Base-by-base conservation (phyloP, 2,329 filamentous ascomycete genomes). In the Botrytis fragariae region DNA sequence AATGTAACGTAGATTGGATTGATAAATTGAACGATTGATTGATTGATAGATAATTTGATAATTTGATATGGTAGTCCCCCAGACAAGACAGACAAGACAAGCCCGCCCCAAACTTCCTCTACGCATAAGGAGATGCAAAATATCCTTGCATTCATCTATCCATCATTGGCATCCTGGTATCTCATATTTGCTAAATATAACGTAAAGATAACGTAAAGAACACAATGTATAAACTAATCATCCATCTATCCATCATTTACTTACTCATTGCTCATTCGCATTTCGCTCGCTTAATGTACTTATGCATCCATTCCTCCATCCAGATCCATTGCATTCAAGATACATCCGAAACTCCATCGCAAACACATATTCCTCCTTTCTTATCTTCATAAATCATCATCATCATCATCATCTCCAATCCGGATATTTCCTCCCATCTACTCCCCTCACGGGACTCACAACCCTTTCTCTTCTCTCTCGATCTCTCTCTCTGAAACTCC, bases 391-490 rank as follows among this genome's bases (percentile, higher is more conserved):
- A 39, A 32, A 37, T 35, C 45, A 54, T 68, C 35, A 29, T 37
- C 64, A 37, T 44, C 64, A 18, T 35, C 45, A n/a, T 68, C 35
- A 68, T 37, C 64, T 54, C 64, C 64, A 68, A 25, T 48, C 35
- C 22, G 79, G 77, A 74, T 80, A 80, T 68, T 76, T 77, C 73
- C 79, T 78, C 68, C 79, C 79, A 76, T 79, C 78, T 10, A 78
- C 79, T 3, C 78, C 79, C 51, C 77, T 75, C n/a, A 79, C 61
- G 5, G 77, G 78, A 75, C 77, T 78, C 18, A 63, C 68, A 71
- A 64, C 65, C 37, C 76, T 75, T 60, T 75, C 71, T 25, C 76
- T 75, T 60, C 76, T 76, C 29, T 77, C 77, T 39, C 74, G 61
- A 61, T 77, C 73, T 18, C 74, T 73, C 25, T 77, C 77, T 54